These are phyloP conservation scores for Penicillium sp. DNA, from an alignment of 2,329 filamentous ascomycete genomes.

Conservation along the genomic window DNA sequence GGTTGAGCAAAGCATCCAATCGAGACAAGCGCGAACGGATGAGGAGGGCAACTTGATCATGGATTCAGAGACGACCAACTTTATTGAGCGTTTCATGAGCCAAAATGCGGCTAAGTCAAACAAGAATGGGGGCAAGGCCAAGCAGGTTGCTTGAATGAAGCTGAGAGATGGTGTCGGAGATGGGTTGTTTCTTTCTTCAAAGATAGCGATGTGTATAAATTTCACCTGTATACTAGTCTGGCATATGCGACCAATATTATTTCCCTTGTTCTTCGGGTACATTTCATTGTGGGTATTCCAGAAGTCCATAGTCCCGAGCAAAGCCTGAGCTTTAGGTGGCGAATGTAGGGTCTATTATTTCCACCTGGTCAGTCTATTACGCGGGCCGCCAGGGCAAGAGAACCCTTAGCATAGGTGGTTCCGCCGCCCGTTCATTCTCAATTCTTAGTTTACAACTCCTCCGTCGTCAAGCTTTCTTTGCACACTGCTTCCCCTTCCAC, in stretches of 20 bases:
- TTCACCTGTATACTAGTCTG: conserved; percentile 30
- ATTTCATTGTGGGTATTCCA: neutral
- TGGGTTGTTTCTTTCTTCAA: conserved; percentile 12
- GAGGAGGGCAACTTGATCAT: conserved; percentile 41
- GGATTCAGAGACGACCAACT: conserved; percentile 33
- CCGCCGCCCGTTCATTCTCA: conserved; percentile 16
- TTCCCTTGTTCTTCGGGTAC: neutral
- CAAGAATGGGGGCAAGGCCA: conserved; percentile 5
- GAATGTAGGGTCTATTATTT: conserved; percentile 4
- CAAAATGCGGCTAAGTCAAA: conserved; percentile 14
- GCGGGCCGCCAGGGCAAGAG: conserved; percentile 21
- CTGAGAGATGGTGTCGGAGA: neutral
- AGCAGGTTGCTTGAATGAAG: conserved; percentile 13
- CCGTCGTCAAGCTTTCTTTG: conserved; percentile 11
- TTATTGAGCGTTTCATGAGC: conserved; percentile 41
- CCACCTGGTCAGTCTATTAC: neutral
- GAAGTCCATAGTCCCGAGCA: neutral
- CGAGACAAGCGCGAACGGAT: conserved; percentile 37
- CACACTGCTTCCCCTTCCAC: conserved; percentile 14
- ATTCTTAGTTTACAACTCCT: conserved; percentile 15
- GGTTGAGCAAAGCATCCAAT: conserved; percentile 39
- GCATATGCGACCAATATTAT: conserved; percentile 14
- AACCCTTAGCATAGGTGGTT: conserved; percentile 11
- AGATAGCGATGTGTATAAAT: conserved; percentile 31
- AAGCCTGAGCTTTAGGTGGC: neutral